These are phyloP conservation scores for Nepenthes gracilis DNA, from an alignment of 148 eudicot species.

Conservation along the genomic window DNA sequence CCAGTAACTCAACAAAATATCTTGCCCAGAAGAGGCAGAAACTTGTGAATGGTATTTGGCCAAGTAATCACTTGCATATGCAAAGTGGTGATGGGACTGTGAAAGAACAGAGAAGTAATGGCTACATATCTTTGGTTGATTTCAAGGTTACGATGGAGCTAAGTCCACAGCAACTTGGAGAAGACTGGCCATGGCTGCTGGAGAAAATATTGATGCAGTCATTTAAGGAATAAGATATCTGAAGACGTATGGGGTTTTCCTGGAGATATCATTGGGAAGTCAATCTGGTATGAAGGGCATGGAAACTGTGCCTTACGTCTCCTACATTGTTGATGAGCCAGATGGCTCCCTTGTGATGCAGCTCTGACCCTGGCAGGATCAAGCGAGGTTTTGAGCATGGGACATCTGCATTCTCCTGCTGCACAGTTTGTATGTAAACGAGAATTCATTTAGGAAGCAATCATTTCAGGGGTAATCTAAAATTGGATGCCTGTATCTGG, in stretches of 20 bases:
- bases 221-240: slow-evolving; percentile 25
- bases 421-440: slow-evolving; percentile 11
- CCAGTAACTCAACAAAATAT: slow-evolving; percentile 14
- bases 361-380: slow-evolving; percentile 18
- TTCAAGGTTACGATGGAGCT: slow-evolving; percentile 58
- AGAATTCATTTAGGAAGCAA: slow-evolving; percentile 14
- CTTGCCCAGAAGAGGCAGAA: slow-evolving; percentile 26
- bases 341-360: slow-evolving; percentile 14
- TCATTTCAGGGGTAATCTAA: slow-evolving; percentile 14
- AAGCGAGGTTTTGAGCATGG: slow-evolving; percentile 17
- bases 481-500: slow-evolving; percentile 18
- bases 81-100: slow-evolving; percentile 21
- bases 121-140: slow-evolving; percentile 35
- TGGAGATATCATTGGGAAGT: slow-evolving; percentile 12
- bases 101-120: slow-evolving; percentile 17
- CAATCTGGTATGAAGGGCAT: slow-evolving; percentile 19
- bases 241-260: slow-evolving; percentile 13
- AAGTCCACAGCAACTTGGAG: slow-evolving; percentile 53
- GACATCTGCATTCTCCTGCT: slow-evolving; percentile 15
- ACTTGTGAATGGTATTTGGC: slow-evolving; percentile 34
- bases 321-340: slow-evolving; percentile 9
- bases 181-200: slow-evolving; percentile 54
- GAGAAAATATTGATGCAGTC: slow-evolving; percentile 39
- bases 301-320: slow-evolving; percentile 5
- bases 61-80: slow-evolving; percentile 31